A percentile compares a stretch with the other conserved stretches of the same genome.
These are phyloP conservation scores for Grigorovia humatica DNA, from an alignment of 805 yeast genomes.

Conservation along the genomic window DNA sequence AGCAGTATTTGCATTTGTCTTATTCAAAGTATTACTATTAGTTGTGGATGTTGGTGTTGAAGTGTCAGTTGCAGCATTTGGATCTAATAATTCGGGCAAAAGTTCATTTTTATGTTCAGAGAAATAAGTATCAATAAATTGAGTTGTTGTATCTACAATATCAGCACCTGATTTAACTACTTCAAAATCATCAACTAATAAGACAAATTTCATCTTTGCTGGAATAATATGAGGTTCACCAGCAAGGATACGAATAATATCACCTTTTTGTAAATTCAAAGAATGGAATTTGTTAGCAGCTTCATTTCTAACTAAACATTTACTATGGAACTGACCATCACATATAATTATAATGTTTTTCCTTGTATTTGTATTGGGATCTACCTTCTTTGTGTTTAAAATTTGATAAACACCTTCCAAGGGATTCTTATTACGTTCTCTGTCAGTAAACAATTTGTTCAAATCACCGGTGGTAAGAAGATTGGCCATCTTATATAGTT, in stretches of 20 bases:
- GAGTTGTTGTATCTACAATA: constrained; percentile 31
- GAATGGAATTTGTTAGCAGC: constrained; percentile 36
- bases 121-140: constrained; percentile 46
- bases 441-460: constrained; percentile 21
- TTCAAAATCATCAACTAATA: constrained; percentile 39
- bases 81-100: constrained; percentile 7
- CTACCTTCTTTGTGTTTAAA: constrained; percentile 25
- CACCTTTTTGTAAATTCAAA: constrained; percentile 38
- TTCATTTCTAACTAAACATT: constrained; percentile 44
- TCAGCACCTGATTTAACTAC: constrained; percentile 32
- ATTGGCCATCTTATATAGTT: neutral
- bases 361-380: constrained; percentile 17
- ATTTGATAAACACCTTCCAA: constrained; percentile 25
- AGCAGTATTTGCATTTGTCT: constrained; percentile 6
- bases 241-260: constrained; percentile 21
- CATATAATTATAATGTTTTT: constrained; percentile 34
- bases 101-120: constrained; percentile 45
- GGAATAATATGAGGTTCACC: constrained; percentile 28
- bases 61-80: constrained; percentile 18
- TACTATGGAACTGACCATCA: constrained; percentile 42
- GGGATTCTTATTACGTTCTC: constrained; percentile 24
- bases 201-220: constrained; percentile 37
- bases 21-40: constrained; percentile 4
- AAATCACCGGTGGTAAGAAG: constrained; percentile 17
- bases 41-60: constrained; percentile 5